Percentiles rank a stretch among this genome's conserved stretches.
Conservation (phyloP, 139 green algal genomes). For the Eudorina sp. region DNA sequence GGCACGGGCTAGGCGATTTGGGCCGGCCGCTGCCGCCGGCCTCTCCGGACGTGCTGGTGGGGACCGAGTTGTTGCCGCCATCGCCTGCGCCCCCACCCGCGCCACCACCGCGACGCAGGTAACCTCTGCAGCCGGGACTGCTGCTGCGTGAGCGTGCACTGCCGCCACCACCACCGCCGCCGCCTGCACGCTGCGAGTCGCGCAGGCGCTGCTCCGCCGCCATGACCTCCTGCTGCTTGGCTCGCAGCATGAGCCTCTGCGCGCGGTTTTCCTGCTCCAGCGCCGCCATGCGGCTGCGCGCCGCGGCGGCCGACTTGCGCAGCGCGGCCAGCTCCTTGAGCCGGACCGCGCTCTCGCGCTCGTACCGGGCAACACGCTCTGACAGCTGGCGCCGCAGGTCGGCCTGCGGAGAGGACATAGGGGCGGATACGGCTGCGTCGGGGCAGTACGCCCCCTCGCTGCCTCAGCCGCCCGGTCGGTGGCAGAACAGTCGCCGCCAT, state of each 20-base stretch:
- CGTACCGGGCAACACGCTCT: slow-evolving; percentile 14
- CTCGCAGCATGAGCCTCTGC: slow-evolving; percentile 39
- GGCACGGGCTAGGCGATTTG: not conserved
- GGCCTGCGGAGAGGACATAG: too few relatives aligned
- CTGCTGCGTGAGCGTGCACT: not conserved
- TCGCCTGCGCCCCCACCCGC: too few relatives aligned
- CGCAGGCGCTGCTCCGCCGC: slow-evolving; percentile 18
- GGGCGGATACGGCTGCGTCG: too few relatives aligned
- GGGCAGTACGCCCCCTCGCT: too few relatives aligned
- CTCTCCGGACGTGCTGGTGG: too few relatives aligned
- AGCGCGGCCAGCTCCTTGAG: slow-evolving; percentile 41
- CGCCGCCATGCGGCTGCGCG: slow-evolving; percentile 12
- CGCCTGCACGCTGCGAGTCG: not conserved
- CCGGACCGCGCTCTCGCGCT: slow-evolving; percentile 37
- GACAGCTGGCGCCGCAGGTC: slow-evolving; percentile 46
- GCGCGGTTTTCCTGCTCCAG: slow-evolving; percentile 47
- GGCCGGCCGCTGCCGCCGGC: not conserved
- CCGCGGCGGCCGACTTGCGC: slow-evolving; percentile 14
- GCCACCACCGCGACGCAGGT: not conserved
- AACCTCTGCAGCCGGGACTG: not conserved
- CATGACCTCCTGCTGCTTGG: slow-evolving; percentile 41
- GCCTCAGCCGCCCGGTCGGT: too few relatives aligned
- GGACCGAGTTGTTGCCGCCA: too few relatives aligned
- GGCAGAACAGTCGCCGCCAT: too few relatives aligned
- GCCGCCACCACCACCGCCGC: not conserved